Percentiles rank a stretch among this genome's conserved stretches.
These are phyloP conservation scores for Singerocomus inundabilis DNA, from an alignment of 1,284 basidiomycete species.

Conservation along the genomic window DNA sequence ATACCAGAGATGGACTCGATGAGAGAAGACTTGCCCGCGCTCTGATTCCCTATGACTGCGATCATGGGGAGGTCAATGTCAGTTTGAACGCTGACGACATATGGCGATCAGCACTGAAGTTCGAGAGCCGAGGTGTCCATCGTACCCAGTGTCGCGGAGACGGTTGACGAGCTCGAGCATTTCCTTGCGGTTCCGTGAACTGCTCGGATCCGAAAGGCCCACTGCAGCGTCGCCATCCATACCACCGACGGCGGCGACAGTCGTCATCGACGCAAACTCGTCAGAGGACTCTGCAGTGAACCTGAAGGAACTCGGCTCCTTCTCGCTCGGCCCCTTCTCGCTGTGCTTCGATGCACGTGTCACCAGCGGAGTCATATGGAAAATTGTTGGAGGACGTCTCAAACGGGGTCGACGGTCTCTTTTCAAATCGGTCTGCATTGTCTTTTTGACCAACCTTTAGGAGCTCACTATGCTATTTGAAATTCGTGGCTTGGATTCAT, in stretches of 20 bases:
- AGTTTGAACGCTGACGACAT: constrained; percentile 49
- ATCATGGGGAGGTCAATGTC: constrained; percentile 68
- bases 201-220: constrained; percentile 31
- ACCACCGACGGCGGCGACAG: too few species aligned
- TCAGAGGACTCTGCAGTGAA: not conserved
- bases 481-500: too few species aligned
- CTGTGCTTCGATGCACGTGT: too few species aligned
- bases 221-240: constrained; percentile 17
- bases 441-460: too few species aligned
- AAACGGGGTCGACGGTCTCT: too few species aligned
- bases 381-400: too few species aligned
- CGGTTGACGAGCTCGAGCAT: constrained; percentile 52
- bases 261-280: not conserved
- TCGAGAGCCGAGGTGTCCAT: not conserved
- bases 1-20: constrained; percentile 72
- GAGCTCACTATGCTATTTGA: too few species aligned
- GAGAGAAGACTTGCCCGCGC: constrained; percentile 66
- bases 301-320: too few species aligned
- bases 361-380: too few species aligned
- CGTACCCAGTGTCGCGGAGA: constrained; percentile 51
- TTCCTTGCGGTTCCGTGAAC: constrained; percentile 36
- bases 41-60: constrained; percentile 61
- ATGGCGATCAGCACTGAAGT: not conserved
- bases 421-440: too few species aligned
- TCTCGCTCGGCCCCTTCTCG: too few species aligned